Evolutionary conservation across 805 yeast species (phyloP).

Genomic region (Diddensiella transvaalensis): DNA sequence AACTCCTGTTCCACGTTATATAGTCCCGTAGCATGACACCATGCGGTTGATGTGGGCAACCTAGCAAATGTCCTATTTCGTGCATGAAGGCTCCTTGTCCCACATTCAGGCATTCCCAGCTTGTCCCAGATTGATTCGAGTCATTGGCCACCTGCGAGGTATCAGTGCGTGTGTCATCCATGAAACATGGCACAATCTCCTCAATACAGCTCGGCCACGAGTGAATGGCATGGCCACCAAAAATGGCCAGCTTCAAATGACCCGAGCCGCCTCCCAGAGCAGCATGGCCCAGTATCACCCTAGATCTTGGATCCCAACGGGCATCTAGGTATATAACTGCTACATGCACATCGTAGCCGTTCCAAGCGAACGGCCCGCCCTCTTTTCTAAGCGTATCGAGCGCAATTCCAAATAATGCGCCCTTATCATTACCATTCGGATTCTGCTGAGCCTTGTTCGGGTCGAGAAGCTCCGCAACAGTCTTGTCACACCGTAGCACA

Average conservation of each 20-base stretch:
- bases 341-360: constrained; percentile 59
- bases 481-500: constrained; percentile 60
- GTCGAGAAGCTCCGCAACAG: constrained; percentile 69
- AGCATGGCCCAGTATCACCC: constrained; percentile 78
- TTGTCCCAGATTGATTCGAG: constrained; percentile 72
- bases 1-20: constrained; percentile 73
- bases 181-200: constrained; percentile 60
- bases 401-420: constrained; percentile 77
- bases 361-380: constrained; percentile 51
- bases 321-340: constrained; percentile 85
- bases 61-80: constrained; percentile 87
- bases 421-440: constrained; percentile 62
- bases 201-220: constrained; percentile 90
- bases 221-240: constrained; percentile 89
- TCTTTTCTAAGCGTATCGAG: constrained; percentile 59
- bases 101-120: constrained; percentile 85
- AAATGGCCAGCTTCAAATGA: constrained; percentile 73
- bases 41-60: constrained; percentile 85
- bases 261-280: constrained; percentile 88
- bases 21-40: constrained; percentile 93
- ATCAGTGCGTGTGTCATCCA: constrained; percentile 65
- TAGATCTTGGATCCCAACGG: constrained; percentile 64
- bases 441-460: constrained; percentile 87
- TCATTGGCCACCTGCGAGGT: constrained; percentile 85
- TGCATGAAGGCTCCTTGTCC: constrained; percentile 94